phyloP scores from a whole-genome alignment of 2,329 filamentous ascomycete genomes.

The Madurella mycetomatis region DNA sequence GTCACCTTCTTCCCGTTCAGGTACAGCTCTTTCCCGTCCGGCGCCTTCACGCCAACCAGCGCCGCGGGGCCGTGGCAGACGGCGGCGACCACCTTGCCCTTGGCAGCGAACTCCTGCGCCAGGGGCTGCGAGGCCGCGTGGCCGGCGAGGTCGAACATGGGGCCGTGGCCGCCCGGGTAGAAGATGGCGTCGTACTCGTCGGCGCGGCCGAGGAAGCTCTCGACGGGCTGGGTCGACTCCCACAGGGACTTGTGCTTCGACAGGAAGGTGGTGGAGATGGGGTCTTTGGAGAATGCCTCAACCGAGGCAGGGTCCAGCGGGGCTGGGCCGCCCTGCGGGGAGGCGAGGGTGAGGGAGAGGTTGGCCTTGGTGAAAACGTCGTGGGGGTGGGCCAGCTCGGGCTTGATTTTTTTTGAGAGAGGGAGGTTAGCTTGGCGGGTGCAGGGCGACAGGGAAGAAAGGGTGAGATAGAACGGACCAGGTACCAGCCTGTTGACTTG shows the following conservation, averaged over 20 bases:
- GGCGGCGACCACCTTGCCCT: slow-evolving; percentile 59
- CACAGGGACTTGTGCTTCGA: slow-evolving; percentile 54
- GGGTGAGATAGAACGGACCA: slow-evolving; percentile 42
- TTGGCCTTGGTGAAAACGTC: slow-evolving; percentile 49
- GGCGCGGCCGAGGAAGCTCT: slow-evolving; percentile 51
- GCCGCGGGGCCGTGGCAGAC: slow-evolving; percentile 67
- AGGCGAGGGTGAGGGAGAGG: slow-evolving; percentile 53
- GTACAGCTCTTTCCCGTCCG: slow-evolving; percentile 50
- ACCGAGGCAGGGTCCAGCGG: slow-evolving; percentile 59
- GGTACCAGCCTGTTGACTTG: slow-evolving; percentile 65
- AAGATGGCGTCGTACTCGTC: slow-evolving; percentile 60
- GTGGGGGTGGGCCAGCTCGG: slow-evolving; percentile 63
- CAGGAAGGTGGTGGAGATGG: slow-evolving; percentile 50
- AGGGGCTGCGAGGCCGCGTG: slow-evolving; percentile 55
- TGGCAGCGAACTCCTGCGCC: slow-evolving; percentile 57
- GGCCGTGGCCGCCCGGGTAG: slow-evolving; percentile 55
- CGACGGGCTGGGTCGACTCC: slow-evolving; percentile 58
- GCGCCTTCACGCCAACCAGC: slow-evolving; percentile 51
- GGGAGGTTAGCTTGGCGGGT: slow-evolving; percentile 1
- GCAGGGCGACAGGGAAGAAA: neutral
- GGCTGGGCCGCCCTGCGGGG: slow-evolving; percentile 57
- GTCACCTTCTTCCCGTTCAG: slow-evolving; percentile 51
- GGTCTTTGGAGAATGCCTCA: slow-evolving; percentile 50
- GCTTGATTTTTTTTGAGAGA: slow-evolving; percentile 32
- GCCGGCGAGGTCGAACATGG: slow-evolving; percentile 63